These are phyloP conservation scores for Helminthosporium solani DNA, from an alignment of 2,329 filamentous ascomycete genomes.

Conservation along the genomic window DNA sequence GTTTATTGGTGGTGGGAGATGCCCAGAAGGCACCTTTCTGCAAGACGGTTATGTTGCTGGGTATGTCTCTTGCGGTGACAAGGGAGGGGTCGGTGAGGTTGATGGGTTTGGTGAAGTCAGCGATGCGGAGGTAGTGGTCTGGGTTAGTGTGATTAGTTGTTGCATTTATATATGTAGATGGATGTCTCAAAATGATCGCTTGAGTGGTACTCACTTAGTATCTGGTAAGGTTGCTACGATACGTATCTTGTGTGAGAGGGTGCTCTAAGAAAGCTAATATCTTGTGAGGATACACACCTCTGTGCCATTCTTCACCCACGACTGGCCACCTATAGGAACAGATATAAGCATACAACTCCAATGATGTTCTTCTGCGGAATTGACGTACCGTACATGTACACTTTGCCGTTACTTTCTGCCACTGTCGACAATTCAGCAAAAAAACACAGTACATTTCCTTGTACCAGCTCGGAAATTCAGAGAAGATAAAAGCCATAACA, in stretches of 20 bases:
- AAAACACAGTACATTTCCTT: not conserved
- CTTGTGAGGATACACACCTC: not conserved
- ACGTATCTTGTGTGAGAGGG: not conserved
- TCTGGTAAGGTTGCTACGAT: not conserved
- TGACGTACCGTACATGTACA: constrained; percentile 10
- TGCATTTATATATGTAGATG: not conserved
- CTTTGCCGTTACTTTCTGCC: constrained; percentile 7
- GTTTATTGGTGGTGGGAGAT: constrained; percentile 1
- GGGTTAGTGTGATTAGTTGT: not conserved
- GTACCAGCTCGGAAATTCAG: no score
- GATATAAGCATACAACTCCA: not conserved
- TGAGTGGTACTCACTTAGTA: constrained; percentile 5
- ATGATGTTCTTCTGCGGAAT: not conserved
- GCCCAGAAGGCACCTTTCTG: constrained; percentile 12
- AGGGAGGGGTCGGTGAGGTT: constrained; percentile 10
- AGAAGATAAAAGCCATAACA: no score
- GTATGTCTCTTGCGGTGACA: constrained; percentile 8
- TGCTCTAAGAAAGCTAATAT: not conserved
- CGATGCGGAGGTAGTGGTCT: constrained; percentile 17
- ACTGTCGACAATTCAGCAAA: not conserved
- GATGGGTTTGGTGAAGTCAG: constrained; percentile 10
- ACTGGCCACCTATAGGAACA: constrained; percentile 4
- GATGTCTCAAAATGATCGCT: not conserved
- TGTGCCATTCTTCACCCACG: constrained; percentile 11
- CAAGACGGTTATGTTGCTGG: constrained; percentile 7